A percentile compares a stretch with the other conserved stretches of the same genome.
Evolutionary conservation across 129 eudicot genomes (phyloP).

Genomic region (Silybum marianum): DNA sequence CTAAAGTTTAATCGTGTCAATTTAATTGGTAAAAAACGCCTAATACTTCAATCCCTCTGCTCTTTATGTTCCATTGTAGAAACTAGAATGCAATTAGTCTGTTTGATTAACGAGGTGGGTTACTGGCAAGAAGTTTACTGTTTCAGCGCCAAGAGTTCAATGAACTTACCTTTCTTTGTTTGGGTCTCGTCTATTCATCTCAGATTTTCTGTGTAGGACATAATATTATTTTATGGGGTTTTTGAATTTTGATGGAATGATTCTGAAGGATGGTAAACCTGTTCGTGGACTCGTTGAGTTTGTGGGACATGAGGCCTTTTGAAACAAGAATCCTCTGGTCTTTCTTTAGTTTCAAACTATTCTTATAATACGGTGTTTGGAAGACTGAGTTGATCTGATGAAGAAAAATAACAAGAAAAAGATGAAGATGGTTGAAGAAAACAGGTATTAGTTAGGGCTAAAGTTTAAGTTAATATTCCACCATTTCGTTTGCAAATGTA

Average conservation of each 20-base stretch:
- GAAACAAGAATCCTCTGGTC: constrained; percentile 18
- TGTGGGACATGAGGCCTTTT: constrained; percentile 66
- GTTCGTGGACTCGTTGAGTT: constrained; percentile 60
- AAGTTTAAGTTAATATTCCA: too few species aligned
- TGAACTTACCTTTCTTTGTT: background rate
- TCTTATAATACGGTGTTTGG: too few species aligned
- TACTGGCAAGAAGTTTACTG: constrained; percentile 22
- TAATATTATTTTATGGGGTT: constrained; percentile 69
- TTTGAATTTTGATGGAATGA: constrained; percentile 40
- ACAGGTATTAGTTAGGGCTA: too few species aligned
- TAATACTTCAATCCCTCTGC: too few species aligned
- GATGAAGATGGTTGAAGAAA: too few species aligned
- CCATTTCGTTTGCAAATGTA: too few species aligned
- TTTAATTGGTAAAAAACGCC: background rate
- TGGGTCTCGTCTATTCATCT: background rate
- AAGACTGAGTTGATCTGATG: too few species aligned
- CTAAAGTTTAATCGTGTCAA: background rate
- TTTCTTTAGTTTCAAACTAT: too few species aligned
- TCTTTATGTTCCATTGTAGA: background rate
- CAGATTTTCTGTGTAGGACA: constrained; percentile 34
- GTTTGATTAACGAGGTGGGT: too few species aligned
- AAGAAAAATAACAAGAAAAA: too few species aligned
- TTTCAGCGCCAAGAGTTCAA: constrained; percentile 66
- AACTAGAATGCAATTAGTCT: background rate
- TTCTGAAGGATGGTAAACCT: constrained; percentile 38